Conservation (phyloP, 306 rosid species). For the Delonix regia region DNA sequence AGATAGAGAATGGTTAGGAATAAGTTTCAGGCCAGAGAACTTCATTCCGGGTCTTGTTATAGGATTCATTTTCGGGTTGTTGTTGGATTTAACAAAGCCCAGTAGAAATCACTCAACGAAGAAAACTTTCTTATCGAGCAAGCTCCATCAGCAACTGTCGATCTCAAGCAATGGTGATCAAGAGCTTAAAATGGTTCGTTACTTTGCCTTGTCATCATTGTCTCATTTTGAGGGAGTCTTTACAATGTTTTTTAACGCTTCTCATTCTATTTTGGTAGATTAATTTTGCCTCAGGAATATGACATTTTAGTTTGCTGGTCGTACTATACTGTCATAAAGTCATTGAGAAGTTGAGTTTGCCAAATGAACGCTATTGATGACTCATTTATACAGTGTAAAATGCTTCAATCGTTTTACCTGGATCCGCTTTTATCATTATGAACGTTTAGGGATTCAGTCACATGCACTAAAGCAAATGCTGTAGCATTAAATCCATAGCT, state of each 20-base stretch:
- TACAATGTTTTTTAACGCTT: not conserved
- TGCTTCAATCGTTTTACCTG: conserved; percentile 19
- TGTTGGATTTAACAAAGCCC: conserved; percentile 71
- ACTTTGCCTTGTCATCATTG: conserved; percentile 28
- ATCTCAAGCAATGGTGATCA: conserved; percentile 57
- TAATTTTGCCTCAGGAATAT: not conserved
- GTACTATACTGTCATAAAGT: conserved; percentile 27
- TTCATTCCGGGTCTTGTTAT: conserved; percentile 88
- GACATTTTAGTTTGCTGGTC: not conserved
- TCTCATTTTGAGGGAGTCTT: conserved; percentile 6
- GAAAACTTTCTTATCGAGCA: conserved; percentile 45
- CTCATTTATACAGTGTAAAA: not conserved
- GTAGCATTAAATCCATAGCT: not conserved
- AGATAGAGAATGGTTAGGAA: conserved; percentile 64
- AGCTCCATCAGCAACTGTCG: conserved; percentile 48
- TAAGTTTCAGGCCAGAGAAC: conserved; percentile 83
- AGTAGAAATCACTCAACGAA: conserved; percentile 39
- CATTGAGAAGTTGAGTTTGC: conserved; percentile 4
- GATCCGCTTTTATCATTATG: not conserved
- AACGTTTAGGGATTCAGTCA: not conserved
- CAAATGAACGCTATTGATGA: conserved; percentile 2
- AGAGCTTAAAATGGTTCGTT: conserved; percentile 82
- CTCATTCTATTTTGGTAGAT: conserved; percentile 21
- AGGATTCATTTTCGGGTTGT: conserved; percentile 81
- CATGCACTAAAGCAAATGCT: not conserved